Base-by-base conservation (phyloP, 495 filamentous ascomycete genomes). In the Hypomontagnella submonticulosa region DNA sequence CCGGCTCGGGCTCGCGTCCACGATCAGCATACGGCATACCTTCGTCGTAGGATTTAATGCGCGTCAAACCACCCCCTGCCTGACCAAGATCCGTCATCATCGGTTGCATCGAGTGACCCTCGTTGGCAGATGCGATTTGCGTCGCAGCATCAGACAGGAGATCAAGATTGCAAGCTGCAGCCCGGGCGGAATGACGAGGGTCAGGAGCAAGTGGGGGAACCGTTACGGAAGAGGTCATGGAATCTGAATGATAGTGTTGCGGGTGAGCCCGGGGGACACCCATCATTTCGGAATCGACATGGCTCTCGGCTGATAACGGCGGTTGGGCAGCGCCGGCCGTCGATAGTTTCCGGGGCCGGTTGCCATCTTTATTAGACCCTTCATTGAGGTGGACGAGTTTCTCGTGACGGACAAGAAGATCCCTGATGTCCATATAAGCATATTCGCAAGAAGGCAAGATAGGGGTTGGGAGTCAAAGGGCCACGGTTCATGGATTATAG, bases 371-470 rank as follows among this genome's bases (percentile, higher is more conserved):
- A 63, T 74, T 74, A 44, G 71, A 77, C 48, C 78, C 80, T 70
- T 89, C 87, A 69, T 85, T 85, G 67, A 87, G 84, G 76, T 90
- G 88, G 66, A 89, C 87, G 76, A 90, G 82, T 77, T 88, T 88
- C 76, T 89, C 85, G 81, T 90, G 88, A 70, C 88, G 86, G 71
- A 89, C 86, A 71, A 90, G 81, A 42, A 89, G 82, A 74, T 90
- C 88, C 72, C 88, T 89, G 75, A 85, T 83, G 78, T 81, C 76
- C 80, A 81, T 79, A 74, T 79, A 81, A 82, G 76, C 76, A 75
- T 80, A 67, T 67, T 72, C 67, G 69, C 66, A 65, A 64, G 59
- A 48, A 56, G 52, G 43, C 43, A 47, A 63, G 42, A 48, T 40
- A 42, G 62, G 52, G 19, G 33, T 59, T 60, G 37, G 37, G 42